Evolutionary conservation across 768 basidiomycete species (phyloP).

Genomic region (Mycena belliarum): DNA sequence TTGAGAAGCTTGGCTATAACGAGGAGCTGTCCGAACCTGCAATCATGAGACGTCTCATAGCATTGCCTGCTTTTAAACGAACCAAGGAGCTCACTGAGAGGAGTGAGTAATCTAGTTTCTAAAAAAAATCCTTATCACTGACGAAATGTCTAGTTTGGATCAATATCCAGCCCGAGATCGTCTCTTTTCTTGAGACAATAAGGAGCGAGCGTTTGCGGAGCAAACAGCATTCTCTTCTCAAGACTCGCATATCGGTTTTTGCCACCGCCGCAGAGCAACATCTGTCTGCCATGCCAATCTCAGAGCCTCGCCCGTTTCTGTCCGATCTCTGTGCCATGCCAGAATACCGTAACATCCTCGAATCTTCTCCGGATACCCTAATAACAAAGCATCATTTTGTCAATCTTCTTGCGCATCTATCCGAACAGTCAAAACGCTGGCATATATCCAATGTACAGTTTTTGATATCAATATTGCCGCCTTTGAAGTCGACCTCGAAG

Average conservation of each 20-base stretch:
- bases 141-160: slow-evolving; percentile 24
- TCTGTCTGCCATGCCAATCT: background rate
- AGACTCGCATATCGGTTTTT: background rate
- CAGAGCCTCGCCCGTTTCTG: background rate
- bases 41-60: background rate
- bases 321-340: slow-evolving; percentile 18
- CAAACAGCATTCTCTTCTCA: background rate
- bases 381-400: slow-evolving; percentile 12
- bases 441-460: slow-evolving; percentile 23
- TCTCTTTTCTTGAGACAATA: slow-evolving; percentile 18
- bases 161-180: slow-evolving; percentile 23
- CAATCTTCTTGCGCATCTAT: slow-evolving; percentile 7
- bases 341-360: slow-evolving; percentile 18
- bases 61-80: slow-evolving; percentile 23
- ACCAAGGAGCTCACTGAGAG: slow-evolving; percentile 27
- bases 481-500: background rate
- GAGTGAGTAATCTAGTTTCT: background rate
- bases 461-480: slow-evolving; percentile 21
- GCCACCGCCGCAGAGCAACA: background rate
- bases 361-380: slow-evolving; percentile 1
- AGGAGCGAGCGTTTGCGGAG: slow-evolving; percentile 1
- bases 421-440: slow-evolving; percentile 23
- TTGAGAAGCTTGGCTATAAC: slow-evolving; percentile 15
- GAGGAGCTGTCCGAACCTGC: slow-evolving; percentile 9
- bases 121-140: no score